Base-by-base conservation (phyloP, 257 asterid species). In the Buddleja alternifolia region DNA sequence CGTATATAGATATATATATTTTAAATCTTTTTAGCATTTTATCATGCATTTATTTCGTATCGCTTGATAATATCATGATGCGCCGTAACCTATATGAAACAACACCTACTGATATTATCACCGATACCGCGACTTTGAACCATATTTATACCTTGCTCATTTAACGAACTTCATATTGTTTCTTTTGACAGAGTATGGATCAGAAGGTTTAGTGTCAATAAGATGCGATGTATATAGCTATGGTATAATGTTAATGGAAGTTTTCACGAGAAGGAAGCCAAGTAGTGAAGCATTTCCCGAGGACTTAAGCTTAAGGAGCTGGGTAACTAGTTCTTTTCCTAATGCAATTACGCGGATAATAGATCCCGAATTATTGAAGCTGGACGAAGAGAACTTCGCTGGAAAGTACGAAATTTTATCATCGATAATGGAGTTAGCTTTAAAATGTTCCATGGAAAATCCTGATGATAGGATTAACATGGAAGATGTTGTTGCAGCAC, bases 351-450 rank as follows among this genome's bases (percentile, higher is more conserved):
- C n/a, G 4, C 48, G 3, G 3, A 58, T 77, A 0, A 46, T 66
- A 3, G 85, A 80, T 66, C 29, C 39, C 0, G 63, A 42, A 42
- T 67, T 81, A 53, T 7, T 73, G 47, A 53, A 11, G 7, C 60
- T 25, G 14, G 76, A 58, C 8, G 81, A 79, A 4, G 3, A 58
- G 4, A 7, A 56, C 12, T 19, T 15, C 8, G 3, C 4, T 24
- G 48, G 46, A 20, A 79, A 65, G 52, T 1, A 59, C 10, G 67
- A 78, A 23, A 72, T 73, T 41, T 11, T 75, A 8, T 44, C 74
- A 7, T 60, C 66, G 9, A 75, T 78, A 17, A 34, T 78, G 55
- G 71, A 78, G 66, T 52, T 81, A 51, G 83, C 79, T 39, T 57
- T 81, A 9, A 45, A 54, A 1, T 75, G 76, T 57, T 63, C 64